Percentiles rank a stretch among this genome's conserved stretches.
phyloP scores from a whole-genome alignment of 2,329 filamentous ascomycete genomes.

The Monilinia fructicola region DNA sequence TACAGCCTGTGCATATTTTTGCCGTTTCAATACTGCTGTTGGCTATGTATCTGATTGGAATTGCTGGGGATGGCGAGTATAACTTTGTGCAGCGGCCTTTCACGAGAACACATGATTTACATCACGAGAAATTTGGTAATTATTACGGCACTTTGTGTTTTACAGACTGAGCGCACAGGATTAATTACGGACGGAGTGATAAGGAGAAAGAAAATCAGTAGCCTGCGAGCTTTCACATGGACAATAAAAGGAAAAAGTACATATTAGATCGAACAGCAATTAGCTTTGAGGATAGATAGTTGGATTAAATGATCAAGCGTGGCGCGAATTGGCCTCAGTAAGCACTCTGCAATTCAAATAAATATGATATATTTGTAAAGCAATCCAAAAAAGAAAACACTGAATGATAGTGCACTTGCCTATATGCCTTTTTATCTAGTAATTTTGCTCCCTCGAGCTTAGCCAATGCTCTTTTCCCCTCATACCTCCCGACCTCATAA shows the following conservation, averaged over 20 bases:
- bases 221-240: background rate
- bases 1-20: background rate
- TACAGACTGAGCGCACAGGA: background rate
- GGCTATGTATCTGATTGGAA: background rate
- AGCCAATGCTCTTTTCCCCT: background rate
- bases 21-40: background rate
- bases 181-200: background rate
- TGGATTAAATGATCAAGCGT: background rate
- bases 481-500: slow-evolving; percentile 8
- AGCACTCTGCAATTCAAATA: background rate
- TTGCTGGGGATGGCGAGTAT: background rate
- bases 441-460: slow-evolving; percentile 12
- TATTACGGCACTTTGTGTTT: background rate
- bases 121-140: background rate
- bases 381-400: background rate
- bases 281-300: background rate
- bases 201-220: background rate
- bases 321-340: background rate
- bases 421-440: background rate
- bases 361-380: background rate
- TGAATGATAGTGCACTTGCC: background rate
- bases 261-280: background rate
- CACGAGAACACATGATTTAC: background rate
- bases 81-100: background rate
- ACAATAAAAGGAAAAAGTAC: background rate